phyloP scores from a whole-genome alignment of 768 basidiomycete species.

The Phylloporus sp. region DNA sequence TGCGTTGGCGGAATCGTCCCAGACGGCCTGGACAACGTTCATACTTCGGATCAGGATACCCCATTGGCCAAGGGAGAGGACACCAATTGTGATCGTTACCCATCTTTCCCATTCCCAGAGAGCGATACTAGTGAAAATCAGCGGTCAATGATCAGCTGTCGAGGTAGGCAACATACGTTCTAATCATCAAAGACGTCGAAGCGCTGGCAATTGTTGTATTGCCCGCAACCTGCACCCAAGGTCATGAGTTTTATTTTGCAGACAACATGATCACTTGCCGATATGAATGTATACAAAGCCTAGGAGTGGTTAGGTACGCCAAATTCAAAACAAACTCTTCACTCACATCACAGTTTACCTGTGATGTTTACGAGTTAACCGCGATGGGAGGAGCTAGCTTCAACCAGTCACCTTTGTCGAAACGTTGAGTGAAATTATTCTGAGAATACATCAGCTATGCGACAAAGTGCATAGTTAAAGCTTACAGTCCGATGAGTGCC shows the following conservation, averaged over 20 bases:
- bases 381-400: not conserved
- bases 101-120: slow-evolving; percentile 60
- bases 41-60: slow-evolving; percentile 63
- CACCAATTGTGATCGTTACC: slow-evolving; percentile 48
- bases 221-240: slow-evolving; percentile 19
- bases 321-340: not conserved
- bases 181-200: slow-evolving; percentile 60
- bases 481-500: slow-evolving; percentile 59
- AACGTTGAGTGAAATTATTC: slow-evolving; percentile 56
- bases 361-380: not conserved
- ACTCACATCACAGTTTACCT: slow-evolving; percentile 61
- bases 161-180: slow-evolving; percentile 43
- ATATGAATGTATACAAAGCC: slow-evolving; percentile 68
- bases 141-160: slow-evolving; percentile 17
- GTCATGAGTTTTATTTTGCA: not conserved
- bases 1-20: slow-evolving; percentile 37
- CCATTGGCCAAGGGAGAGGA: slow-evolving; percentile 63
- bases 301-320: slow-evolving; percentile 20
- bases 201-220: slow-evolving; percentile 27
- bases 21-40: slow-evolving; percentile 57
- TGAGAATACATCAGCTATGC: slow-evolving; percentile 20
- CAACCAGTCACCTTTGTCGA: slow-evolving; percentile 27
- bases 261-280: slow-evolving; percentile 35
- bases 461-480: not conserved
- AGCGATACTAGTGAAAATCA: slow-evolving; percentile 48